Percentiles rank a stretch among this genome's conserved stretches.
Evolutionary conservation across 2,329 filamentous ascomycete species (phyloP).

Genomic region (Claviceps cyperi): DNA sequence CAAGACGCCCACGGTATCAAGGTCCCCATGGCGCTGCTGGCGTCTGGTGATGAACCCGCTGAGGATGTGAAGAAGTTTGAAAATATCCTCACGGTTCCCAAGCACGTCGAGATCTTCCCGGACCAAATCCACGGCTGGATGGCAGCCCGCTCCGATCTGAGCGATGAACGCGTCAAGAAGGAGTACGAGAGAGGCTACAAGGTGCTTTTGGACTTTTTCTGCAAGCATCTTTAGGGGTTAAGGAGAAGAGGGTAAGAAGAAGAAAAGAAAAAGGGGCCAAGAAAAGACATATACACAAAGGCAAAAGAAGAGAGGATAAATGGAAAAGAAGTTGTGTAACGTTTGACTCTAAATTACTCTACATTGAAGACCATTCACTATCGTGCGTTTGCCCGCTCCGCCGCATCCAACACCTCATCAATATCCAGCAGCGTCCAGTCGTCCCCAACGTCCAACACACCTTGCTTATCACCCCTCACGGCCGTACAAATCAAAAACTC

Average conservation of each 20-base stretch:
- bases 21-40: conserved; percentile 47
- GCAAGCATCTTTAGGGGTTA: conserved; percentile 28
- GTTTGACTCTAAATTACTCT: no score
- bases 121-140: conserved; percentile 64
- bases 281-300: background rate
- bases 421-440: conserved; percentile 19
- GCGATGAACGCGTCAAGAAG: conserved; percentile 39
- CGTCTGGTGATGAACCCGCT: conserved; percentile 48
- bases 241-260: background rate
- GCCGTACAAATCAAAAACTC: conserved; percentile 42
- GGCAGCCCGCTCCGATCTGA: conserved; percentile 48
- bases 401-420: conserved; percentile 31
- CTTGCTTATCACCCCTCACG: conserved; percentile 25
- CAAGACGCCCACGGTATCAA: conserved; percentile 45
- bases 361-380: no score
- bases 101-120: conserved; percentile 49
- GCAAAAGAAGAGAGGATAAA: background rate
- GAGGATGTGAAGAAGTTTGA: conserved; percentile 43
- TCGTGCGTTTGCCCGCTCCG: conserved; percentile 16
- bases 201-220: conserved; percentile 43
- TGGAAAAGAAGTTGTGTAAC: background rate
- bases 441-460: conserved; percentile 23
- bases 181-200: conserved; percentile 50
- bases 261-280: background rate
- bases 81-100: conserved; percentile 35